Base-by-base conservation (phyloP, 2,329 filamentous ascomycete species). In the Trichoderma oligosporum region DNA sequence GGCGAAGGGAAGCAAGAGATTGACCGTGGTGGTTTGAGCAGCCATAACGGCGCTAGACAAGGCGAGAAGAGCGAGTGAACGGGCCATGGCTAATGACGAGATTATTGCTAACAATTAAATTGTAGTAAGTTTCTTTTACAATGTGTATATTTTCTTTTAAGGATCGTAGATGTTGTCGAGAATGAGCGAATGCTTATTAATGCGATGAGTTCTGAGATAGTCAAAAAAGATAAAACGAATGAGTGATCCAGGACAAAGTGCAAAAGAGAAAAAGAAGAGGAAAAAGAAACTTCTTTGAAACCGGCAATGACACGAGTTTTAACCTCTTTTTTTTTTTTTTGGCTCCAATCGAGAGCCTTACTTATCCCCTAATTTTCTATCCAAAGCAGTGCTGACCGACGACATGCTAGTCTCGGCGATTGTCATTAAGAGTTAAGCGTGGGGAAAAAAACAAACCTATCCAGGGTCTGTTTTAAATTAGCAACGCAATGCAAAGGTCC, bases 1-100 rank as follows among this genome's bases (percentile, higher is more conserved):
- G 44, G 57, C 61, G 36, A 61, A 39, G 25, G 66, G 66, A 41
- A 71, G 59, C 25, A 72, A 56, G 42, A 73, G 57, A 38, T 59
- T 58, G 48, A 70, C 62, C 5, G 60, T 52, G 31, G 65, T 65
- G 45, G 66, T 66, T 35, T 66, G 66, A 27, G 65, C 66, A 44
- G 70, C 64, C 29, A 67, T 63, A 48, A 63, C 49, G 22, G 51
- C 62, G 56, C 62, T 59, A 12, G 61, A 52, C 25, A 65, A 46
- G 52, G 63, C 63, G 57, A 71, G 58, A 25, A 69, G 58, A 49
- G 62, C 61, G 48, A 68, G 57, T 35, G 64, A 63, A 42, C 64
- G 66, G 47, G 35, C 38, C 58, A 60, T 58, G 25, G 16, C 41
- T 45, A 27, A 8, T 27, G 27, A 33, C 33, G 18, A 39, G n/a